Evolutionary conservation across 495 filamentous ascomycete genomes (phyloP).

Genomic region (Hypoxylon subgilvum): DNA sequence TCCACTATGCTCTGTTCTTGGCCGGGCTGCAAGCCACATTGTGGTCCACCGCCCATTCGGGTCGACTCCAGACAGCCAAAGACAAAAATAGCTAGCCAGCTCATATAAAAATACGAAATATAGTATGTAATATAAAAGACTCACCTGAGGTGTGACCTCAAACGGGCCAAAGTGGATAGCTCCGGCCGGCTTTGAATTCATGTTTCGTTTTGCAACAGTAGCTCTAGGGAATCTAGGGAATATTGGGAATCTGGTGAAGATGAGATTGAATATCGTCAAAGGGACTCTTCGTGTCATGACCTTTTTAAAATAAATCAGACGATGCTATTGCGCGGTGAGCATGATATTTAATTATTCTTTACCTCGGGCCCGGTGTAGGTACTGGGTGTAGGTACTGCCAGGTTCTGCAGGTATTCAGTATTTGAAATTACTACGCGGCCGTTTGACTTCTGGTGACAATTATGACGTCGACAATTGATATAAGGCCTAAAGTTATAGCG

Average conservation of each 20-base stretch:
- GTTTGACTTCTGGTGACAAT: conserved; percentile 4
- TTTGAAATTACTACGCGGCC: conserved; percentile 9
- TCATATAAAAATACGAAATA: too few species aligned
- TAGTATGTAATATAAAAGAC: too few species aligned
- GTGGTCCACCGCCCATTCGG: too few species aligned
- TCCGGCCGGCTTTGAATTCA: conserved; percentile 21
- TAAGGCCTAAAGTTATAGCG: conserved; percentile 2
- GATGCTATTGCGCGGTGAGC: not conserved
- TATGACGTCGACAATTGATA: conserved; percentile 27
- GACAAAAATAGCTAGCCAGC: too few species aligned
- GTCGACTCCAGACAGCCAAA: too few species aligned
- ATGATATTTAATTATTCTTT: conserved; percentile 2
- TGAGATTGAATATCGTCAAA: conserved; percentile 12
- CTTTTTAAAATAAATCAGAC: not conserved
- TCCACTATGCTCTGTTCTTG: too few species aligned
- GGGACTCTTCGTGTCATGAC: conserved; percentile 15
- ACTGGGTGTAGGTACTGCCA: not conserved
- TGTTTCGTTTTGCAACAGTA: conserved; percentile 12
- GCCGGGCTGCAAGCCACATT: too few species aligned
- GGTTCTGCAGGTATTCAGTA: not conserved
- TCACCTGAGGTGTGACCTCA: conserved; percentile 67
- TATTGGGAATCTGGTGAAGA: not conserved
- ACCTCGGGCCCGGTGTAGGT: too few species aligned
- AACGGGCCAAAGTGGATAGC: conserved; percentile 68
- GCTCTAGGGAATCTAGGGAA: too few species aligned